Percentiles rank a stretch among this genome's conserved stretches.
Conservation (phyloP, 2,329 filamentous ascomycete species). For the Pseudogymnoascus sp. region DNA sequence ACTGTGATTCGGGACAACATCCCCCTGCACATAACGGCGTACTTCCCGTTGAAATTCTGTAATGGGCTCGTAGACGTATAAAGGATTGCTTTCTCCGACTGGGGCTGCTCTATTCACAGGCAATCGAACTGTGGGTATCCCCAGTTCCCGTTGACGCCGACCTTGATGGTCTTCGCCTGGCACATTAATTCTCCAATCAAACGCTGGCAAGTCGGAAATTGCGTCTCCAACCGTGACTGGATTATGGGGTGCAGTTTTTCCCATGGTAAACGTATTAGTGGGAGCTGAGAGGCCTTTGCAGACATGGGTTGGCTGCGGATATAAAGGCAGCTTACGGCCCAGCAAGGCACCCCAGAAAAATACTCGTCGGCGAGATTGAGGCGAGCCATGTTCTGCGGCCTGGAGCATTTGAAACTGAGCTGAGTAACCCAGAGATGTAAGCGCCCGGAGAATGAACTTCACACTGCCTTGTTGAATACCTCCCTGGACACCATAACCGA, state of each 20-base stretch:
- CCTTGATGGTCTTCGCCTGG: not conserved
- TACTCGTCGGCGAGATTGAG: constrained; percentile 14
- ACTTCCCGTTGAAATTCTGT: constrained; percentile 6
- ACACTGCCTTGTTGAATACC: not conserved
- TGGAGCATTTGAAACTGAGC: constrained; percentile 15
- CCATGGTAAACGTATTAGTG: constrained; percentile 10
- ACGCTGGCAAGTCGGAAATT: constrained; percentile 15
- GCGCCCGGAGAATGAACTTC: constrained; percentile 17
- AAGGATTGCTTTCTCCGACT: not conserved
- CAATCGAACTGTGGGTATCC: not conserved
- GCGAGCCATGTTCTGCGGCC: constrained; percentile 13
- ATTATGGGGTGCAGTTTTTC: constrained; percentile 12
- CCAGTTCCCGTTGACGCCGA: not conserved
- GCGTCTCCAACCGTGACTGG: constrained; percentile 14
- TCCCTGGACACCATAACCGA: not conserved
- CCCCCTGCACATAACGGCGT: not conserved
- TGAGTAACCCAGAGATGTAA: constrained; percentile 19
- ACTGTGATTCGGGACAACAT: not conserved
- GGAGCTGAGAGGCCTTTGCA: not conserved
- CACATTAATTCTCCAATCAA: not conserved
- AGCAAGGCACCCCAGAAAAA: constrained; percentile 17
- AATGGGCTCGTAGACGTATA: not conserved
- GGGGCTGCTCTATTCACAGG: not conserved
- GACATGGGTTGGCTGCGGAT: constrained; percentile 13
- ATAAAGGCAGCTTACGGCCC: constrained; percentile 14